Evolutionary conservation across 2,329 filamentous ascomycete genomes (phyloP), one percentile per base, ranked within the genome.

Genomic region (Phaeomoniella chlamydospora): DNA sequence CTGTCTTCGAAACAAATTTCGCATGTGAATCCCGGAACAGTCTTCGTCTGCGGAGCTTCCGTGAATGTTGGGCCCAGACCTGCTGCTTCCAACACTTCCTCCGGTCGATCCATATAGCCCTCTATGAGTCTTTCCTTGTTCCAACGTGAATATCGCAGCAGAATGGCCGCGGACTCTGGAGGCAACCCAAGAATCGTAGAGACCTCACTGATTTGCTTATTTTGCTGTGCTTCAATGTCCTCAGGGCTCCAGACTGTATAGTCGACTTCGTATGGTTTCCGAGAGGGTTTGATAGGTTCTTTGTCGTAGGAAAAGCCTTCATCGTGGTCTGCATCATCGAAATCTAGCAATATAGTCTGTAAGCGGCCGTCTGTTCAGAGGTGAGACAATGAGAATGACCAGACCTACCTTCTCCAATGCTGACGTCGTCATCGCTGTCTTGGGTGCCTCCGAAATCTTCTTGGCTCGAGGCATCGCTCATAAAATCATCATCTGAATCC

Each of bases 1-100:
- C 72, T 80, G 45, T 98, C 90, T 50, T 96, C 87, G 57, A 82
- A 96, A 63, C 90, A 98, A 44, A 98, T 98, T 42, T 94, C 86
- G 60, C 90, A 98, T 49, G 73, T 67, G 55, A 98, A 98, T 5
- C 77, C 85, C 11, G 74, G 67, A 13, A 88, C 62, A 12, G 67
- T 63, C 53, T 87, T 73, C 3, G 92, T 69, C 50, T 73, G 77
- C 2, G 83, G 80, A 9, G 70, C 67, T 9, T 63, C 62, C 2
- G 63, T 61, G n/a, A 72, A 66, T 41, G 67, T 74, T 37, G 77
- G 71, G 22, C 78, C 80, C 18, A 98, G 62, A 1, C 90, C 90
- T 11, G 88, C 87, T 41, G 77, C 77, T 49, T 94, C 86, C 19
- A 96, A 64, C 2, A 90, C 74, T 50, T 80, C 74, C 40, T 81